Percentiles rank a stretch among this genome's conserved stretches.
These are phyloP conservation scores for Priceomyces carsonii DNA, from an alignment of 805 yeast species.

Conservation along the genomic window DNA sequence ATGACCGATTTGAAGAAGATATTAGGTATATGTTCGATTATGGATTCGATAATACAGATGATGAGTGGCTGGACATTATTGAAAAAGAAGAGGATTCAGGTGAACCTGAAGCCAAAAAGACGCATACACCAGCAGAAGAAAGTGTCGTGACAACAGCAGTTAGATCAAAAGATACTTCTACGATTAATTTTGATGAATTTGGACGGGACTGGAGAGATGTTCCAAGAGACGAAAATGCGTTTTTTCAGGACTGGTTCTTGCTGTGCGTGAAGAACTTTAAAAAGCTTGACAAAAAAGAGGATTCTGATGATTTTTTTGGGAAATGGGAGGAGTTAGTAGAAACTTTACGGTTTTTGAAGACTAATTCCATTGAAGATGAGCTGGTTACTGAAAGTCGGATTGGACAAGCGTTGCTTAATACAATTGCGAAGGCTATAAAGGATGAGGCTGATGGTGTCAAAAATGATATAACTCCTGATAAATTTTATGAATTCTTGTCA, in stretches of 20 bases:
- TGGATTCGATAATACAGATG: slow-evolving; percentile 41
- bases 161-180: slow-evolving; percentile 16
- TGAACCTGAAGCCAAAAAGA: slow-evolving; percentile 7
- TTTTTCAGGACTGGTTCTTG: slow-evolving; percentile 20
- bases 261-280: slow-evolving; percentile 17
- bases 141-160: slow-evolving; percentile 15
- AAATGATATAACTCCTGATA: slow-evolving; percentile 45
- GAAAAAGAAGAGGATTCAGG: slow-evolving; percentile 14
- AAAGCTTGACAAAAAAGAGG: slow-evolving; percentile 13
- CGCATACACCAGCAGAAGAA: not conserved
- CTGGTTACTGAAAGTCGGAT: slow-evolving; percentile 18
- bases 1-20: slow-evolving; percentile 72
- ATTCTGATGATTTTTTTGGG: slow-evolving; percentile 29
- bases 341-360: slow-evolving; percentile 24
- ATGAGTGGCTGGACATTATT: slow-evolving; percentile 16
- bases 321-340: slow-evolving; percentile 24
- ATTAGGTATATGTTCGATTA: slow-evolving; percentile 59
- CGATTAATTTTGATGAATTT: slow-evolving; percentile 53
- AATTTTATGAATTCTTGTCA: slow-evolving; percentile 49
- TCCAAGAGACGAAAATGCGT: slow-evolving; percentile 57
- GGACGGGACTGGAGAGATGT: slow-evolving; percentile 76
- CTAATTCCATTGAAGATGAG: slow-evolving; percentile 26
- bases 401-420: slow-evolving; percentile 45
- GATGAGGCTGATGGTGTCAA: slow-evolving; percentile 29
- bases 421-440: slow-evolving; percentile 56